Evolutionary conservation across 768 basidiomycete species (phyloP), one percentile per base, ranked within the genome.

Genomic region (Leccinum imitatum): DNA sequence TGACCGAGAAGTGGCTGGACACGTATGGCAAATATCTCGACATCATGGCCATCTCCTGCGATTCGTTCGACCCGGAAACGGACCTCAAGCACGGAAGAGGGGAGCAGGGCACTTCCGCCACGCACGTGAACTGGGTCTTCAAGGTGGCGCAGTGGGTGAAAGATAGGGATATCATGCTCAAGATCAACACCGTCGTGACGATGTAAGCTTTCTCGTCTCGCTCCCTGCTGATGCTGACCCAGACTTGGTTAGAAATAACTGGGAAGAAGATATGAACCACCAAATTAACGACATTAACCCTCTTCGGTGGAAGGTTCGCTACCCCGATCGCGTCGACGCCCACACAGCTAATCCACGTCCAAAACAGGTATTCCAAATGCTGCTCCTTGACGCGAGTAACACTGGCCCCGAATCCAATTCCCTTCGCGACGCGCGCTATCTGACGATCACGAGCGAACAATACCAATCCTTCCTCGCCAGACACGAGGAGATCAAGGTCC

Each of bases 31-130:
- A 68, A 48, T 77, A 73, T 56, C 65, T 77, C 50, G 75, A 76
- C 50, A 54, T 75, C 47, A 74, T 77, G 66, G 73, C 76, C 11
- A 74, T 77, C 13, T 75, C 75, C 10, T 75, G 76, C 31, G 76
- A 77, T 53, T 63, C 59, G 14, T 77, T 76, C 54, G 73, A 72
- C 50, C 19, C 59, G 0, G 75, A 75, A 50, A 70, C 69, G 8
- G 76, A 76, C 56, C 59, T 70, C 27, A 64, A 58, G 15, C 64
- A 71, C 48, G 72, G 73, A 60, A 19, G 69, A 33, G 52, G 65
- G 3, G 75, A 75, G 50, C 72, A 73, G 4, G 69, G 66, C 6
- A 65, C 59, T 27, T 51, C 62, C 9, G 58, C 65, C 13, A 60
- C 63, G 2, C 76, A 76, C 50, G 59, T 76, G 39, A 30, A 53